Percentiles rank a stretch among this genome's conserved stretches.
Conservation (phyloP, 2,329 filamentous ascomycete genomes). For the Fusarium stilboides region DNA sequence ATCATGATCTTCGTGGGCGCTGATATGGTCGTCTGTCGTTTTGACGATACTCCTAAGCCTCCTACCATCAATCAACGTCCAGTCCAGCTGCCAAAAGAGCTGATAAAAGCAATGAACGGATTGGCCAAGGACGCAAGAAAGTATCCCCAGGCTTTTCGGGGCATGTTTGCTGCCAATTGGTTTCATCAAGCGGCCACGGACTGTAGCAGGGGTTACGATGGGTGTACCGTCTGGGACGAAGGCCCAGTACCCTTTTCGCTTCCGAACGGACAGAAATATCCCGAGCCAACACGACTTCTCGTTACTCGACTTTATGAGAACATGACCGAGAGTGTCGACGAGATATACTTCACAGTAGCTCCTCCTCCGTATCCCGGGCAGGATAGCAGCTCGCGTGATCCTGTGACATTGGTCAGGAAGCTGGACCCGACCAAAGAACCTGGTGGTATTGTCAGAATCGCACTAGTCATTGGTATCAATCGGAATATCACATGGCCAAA, state of each 20-base stretch:
- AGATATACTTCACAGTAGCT: neutral
- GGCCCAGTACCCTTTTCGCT: neutral
- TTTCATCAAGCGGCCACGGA: neutral
- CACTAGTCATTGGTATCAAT: neutral
- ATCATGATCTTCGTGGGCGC: neutral
- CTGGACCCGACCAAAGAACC: neutral
- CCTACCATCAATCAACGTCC: neutral
- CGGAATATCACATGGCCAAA: neutral
- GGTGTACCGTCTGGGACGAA: slow-evolving; percentile 9
- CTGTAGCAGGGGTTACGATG: neutral
- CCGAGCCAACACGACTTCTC: neutral
- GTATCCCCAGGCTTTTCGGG: neutral
- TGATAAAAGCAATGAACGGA: neutral
- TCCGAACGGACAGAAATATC: neutral
- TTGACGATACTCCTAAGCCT: neutral
- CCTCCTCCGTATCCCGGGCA: neutral
- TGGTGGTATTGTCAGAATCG: neutral
- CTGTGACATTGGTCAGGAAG: neutral
- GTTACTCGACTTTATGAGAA: neutral
- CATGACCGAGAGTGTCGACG: neutral
- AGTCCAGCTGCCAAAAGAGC: too few relatives aligned
- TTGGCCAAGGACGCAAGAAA: neutral
- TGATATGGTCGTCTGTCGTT: neutral
- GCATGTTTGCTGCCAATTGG: neutral
- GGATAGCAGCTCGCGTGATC: neutral